Evolutionary conservation across 176 grass and related monocot genomes (phyloP), one percentile per base, ranked within the genome.

Genomic region (Tillandsia leiboldiana): DNA sequence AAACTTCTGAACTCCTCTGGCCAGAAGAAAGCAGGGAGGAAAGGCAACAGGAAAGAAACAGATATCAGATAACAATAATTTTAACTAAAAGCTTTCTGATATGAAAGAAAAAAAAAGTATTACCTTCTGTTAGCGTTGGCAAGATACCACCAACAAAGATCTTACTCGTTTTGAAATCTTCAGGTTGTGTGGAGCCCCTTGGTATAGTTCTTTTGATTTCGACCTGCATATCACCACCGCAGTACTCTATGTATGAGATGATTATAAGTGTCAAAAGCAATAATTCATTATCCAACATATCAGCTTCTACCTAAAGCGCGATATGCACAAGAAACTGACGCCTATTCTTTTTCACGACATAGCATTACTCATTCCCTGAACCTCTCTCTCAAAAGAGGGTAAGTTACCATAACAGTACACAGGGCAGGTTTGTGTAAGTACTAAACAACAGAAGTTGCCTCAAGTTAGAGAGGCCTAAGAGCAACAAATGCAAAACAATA

Each of bases 161-260:
- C 89, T 90, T 97, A 78, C 73, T 92, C 18, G 94, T 97, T 81
- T 87, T 97, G 12, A 87, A 85, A 78, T 90, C 90, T 66, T 85
- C 86, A 50, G 66, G 77, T 53, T 82, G 76, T 51, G 83, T 66
- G 69, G 79, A 51, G 80, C 82, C 82, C 85, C 89, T 97, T 71
- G 94, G 89, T 65, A 97, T 92, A 22, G 84, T 97, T 80, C 93
- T 84, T 75, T 97, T 97, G 58, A 97, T 97, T 72, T 97, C 94
- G 76, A 97, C 94, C 94, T 97, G 72, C 17, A 90, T 49, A 68
- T 51, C 64, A 52, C 64, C 73, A 42, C 13, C 67, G 4, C 2
- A 69, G 17, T 13, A 42, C 4, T 10, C 71, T 78, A 13, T 17
- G 52, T 50, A 67, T 4, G 6, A 61, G 7, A 61, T 7, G 56